Conservation (phyloP, 2,329 filamentous ascomycete species). For the Xylariales sp. region DNA sequence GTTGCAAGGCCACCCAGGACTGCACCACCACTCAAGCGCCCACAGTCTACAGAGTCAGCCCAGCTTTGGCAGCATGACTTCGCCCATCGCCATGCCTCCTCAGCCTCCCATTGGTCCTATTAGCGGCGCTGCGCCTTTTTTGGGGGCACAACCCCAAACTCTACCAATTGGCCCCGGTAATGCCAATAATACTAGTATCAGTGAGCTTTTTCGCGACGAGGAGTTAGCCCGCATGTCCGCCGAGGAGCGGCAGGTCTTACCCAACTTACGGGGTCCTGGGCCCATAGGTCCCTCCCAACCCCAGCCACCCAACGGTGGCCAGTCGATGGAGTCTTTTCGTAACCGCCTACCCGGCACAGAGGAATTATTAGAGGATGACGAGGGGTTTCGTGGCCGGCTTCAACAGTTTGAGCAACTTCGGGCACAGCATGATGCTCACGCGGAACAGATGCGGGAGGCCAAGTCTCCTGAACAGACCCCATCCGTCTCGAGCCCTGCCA, state of each 20-base stretch:
- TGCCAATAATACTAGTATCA: slow-evolving; percentile 22
- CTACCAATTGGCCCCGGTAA: slow-evolving; percentile 35
- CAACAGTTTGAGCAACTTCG: slow-evolving; percentile 79
- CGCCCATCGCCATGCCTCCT: slow-evolving; percentile 62
- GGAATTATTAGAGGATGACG: slow-evolving; percentile 47
- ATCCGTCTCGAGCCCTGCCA: slow-evolving; percentile 12
- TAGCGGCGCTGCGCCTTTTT: slow-evolving; percentile 62
- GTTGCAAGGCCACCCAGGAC: slow-evolving; percentile 49
- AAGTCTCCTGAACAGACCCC: slow-evolving; percentile 13
- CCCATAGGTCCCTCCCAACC: slow-evolving; percentile 27
- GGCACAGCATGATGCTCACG: slow-evolving; percentile 62
- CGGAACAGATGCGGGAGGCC: slow-evolving; percentile 24
- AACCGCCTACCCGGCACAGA: slow-evolving; percentile 45
- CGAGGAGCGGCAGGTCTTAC: slow-evolving; percentile 49
- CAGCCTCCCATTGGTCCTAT: slow-evolving; percentile 54
- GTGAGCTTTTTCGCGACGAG: slow-evolving; percentile 62
- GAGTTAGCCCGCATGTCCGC: slow-evolving; percentile 63
- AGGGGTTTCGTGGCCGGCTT: slow-evolving; percentile 66
- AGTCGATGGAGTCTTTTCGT: slow-evolving; percentile 34
- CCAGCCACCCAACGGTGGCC: slow-evolving; percentile 34
- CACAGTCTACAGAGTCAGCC: slow-evolving; percentile 96
- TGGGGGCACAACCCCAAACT: slow-evolving; percentile 52
- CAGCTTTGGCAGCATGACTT: slow-evolving; percentile 90
- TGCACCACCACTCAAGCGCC: slow-evolving; percentile 92
- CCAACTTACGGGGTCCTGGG: slow-evolving; percentile 32